A percentile compares a stretch with the other conserved stretches of the same genome.
Conservation (phyloP, 2,329 filamentous ascomycete species). For the Cordyceps tenuipes region DNA sequence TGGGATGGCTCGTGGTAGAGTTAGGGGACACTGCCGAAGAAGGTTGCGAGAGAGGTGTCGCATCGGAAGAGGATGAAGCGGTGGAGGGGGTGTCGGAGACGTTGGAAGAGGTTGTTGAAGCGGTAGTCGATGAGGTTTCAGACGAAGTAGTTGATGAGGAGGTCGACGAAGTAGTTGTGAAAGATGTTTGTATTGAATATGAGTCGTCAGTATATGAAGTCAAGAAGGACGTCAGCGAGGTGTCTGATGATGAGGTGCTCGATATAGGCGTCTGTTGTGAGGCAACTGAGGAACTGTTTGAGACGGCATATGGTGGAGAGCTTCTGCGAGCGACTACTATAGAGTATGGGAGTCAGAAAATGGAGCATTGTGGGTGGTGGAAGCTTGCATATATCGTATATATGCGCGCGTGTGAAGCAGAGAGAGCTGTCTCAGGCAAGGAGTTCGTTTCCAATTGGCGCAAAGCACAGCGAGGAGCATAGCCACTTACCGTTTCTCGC, state of each 20-base stretch:
- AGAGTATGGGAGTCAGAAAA: background rate
- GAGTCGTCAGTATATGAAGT: background rate
- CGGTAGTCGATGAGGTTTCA: background rate
- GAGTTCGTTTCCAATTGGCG: background rate
- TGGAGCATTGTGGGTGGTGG: background rate
- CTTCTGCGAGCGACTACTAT: background rate
- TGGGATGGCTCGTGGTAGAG: background rate
- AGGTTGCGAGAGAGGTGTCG: background rate
- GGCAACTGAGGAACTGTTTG: constrained; percentile 1
- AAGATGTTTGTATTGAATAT: background rate
- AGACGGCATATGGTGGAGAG: background rate
- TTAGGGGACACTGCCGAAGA: background rate
- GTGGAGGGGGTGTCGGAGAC: background rate
- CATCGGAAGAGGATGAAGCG: background rate
- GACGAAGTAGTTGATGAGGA: background rate
- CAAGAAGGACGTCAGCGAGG: background rate
- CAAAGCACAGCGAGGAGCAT: background rate
- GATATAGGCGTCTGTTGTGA: background rate
- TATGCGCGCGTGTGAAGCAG: background rate
- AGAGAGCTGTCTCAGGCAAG: background rate
- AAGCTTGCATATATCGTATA: too few relatives aligned
- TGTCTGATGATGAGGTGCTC: background rate
- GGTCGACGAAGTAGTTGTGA: background rate
- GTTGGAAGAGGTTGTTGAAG: background rate
- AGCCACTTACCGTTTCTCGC: constrained; percentile 13